phyloP scores from a whole-genome alignment of 106 monocot genomes.

The Posidonia australis region DNA sequence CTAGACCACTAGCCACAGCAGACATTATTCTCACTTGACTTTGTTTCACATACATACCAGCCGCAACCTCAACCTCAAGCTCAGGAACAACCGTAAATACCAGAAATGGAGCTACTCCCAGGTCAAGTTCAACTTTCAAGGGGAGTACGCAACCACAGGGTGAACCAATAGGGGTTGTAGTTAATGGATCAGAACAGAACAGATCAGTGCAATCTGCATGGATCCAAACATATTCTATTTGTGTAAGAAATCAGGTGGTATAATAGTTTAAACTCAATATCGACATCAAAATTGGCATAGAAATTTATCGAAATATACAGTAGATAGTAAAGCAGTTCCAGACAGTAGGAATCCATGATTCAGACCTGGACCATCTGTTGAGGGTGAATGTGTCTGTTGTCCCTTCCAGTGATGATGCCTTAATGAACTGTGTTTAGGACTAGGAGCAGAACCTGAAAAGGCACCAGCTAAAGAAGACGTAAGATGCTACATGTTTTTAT shows the following conservation, averaged over 20 bases:
- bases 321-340: background rate
- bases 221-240: background rate
- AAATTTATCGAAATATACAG: background rate
- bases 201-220: constrained; percentile 24
- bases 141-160: constrained; percentile 93
- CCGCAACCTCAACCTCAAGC: constrained; percentile 79
- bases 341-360: background rate
- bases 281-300: background rate
- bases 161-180: constrained; percentile 60
- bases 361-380: background rate
- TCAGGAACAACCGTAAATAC: constrained; percentile 59
- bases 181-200: constrained; percentile 52
- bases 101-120: constrained; percentile 50
- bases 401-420: constrained; percentile 1
- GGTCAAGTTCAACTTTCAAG: constrained; percentile 59
- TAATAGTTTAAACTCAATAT: background rate
- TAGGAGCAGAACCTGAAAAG: background rate
- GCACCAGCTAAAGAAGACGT: background rate
- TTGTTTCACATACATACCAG: constrained; percentile 88
- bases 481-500: background rate
- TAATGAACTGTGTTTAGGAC: background rate
- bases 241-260: background rate
- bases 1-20: constrained; percentile 48
- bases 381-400: background rate
- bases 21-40: constrained; percentile 98